Evolutionary conservation across 164 flowering plant genomes (phyloP).

Genomic region (Taxillus chinensis): DNA sequence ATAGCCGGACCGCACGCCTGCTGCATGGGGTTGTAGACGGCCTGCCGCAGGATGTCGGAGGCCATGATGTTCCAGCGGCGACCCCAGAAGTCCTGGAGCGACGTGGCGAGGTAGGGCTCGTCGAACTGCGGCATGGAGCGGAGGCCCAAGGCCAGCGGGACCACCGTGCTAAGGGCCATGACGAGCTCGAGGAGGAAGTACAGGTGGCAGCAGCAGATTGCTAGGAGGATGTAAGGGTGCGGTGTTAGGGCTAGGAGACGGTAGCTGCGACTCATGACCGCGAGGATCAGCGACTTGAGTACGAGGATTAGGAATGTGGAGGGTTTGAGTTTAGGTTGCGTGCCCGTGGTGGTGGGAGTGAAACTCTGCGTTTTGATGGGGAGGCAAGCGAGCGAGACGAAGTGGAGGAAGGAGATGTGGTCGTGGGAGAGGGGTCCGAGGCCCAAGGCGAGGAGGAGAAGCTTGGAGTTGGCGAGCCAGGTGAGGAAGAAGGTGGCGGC

Average conservation of each 20-base stretch:
- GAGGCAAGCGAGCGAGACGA: background rate
- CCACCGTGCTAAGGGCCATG: background rate
- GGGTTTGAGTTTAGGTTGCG: background rate
- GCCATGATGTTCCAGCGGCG: conserved; percentile 1
- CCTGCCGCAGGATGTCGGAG: background rate
- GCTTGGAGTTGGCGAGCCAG: conserved; percentile 42
- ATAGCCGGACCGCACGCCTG: background rate
- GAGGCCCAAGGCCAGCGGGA: conserved; percentile 15
- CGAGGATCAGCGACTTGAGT: too few relatives aligned
- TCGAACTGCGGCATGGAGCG: conserved; percentile 6
- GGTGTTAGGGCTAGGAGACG: background rate
- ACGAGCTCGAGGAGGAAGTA: background rate
- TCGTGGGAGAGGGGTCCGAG: conserved; percentile 17
- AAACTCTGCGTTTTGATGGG: background rate
- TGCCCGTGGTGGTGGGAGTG: background rate
- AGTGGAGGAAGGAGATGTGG: background rate
- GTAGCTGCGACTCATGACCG: background rate
- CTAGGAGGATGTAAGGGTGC: background rate
- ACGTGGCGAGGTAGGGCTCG: conserved; percentile 12
- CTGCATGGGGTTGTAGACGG: background rate
- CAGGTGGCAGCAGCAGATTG: background rate
- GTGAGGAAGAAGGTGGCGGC: conserved; percentile 10
- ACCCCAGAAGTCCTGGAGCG: conserved; percentile 14
- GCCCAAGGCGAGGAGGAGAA: conserved; percentile 34
- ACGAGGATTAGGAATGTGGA: background rate